Evolutionary conservation across 805 yeast species (phyloP).

Genomic region (Yamadazyma kitorensis): DNA sequence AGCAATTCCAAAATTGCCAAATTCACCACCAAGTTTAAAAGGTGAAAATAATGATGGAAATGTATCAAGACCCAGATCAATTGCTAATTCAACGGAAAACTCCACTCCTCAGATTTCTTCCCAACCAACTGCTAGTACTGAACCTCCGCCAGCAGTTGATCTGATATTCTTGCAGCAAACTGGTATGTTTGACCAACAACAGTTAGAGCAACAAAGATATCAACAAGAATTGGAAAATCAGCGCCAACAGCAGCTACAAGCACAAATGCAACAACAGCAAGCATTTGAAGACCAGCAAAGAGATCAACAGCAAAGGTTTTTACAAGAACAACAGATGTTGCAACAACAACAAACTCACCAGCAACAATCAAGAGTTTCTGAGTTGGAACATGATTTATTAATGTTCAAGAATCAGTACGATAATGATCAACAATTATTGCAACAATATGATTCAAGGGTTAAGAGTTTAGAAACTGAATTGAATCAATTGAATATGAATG

Average conservation of each 20-base stretch:
- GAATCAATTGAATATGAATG: slow-evolving; percentile 54
- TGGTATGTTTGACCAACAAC: slow-evolving; percentile 50
- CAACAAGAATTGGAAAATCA: slow-evolving; percentile 65
- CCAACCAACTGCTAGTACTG: slow-evolving; percentile 34
- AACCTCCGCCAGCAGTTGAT: slow-evolving; percentile 37
- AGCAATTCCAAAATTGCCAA: slow-evolving; percentile 67
- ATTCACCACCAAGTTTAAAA: slow-evolving; percentile 57
- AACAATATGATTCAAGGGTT: slow-evolving; percentile 84
- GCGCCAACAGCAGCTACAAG: slow-evolving; percentile 62
- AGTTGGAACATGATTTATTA: slow-evolving; percentile 76
- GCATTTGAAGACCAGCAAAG: slow-evolving; percentile 73
- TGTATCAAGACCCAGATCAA: slow-evolving; percentile 31
- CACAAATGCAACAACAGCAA: slow-evolving; percentile 68
- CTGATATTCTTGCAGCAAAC: slow-evolving; percentile 51
- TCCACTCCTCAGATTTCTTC: slow-evolving; percentile 42
- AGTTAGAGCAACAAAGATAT: slow-evolving; percentile 56
- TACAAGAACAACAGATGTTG: slow-evolving; percentile 62
- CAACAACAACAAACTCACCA: slow-evolving; percentile 70
- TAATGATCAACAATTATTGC: slow-evolving; percentile 76
- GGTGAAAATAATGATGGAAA: slow-evolving; percentile 41
- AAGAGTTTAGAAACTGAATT: slow-evolving; percentile 77
- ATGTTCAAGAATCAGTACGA: slow-evolving; percentile 79
- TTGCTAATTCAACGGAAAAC: slow-evolving; percentile 15
- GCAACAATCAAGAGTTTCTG: slow-evolving; percentile 75
- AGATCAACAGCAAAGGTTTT: slow-evolving; percentile 65